Percentiles rank a stretch among this genome's conserved stretches.
Conservation (phyloP, 257 asterid genomes). For the Datura wrightii region DNA sequence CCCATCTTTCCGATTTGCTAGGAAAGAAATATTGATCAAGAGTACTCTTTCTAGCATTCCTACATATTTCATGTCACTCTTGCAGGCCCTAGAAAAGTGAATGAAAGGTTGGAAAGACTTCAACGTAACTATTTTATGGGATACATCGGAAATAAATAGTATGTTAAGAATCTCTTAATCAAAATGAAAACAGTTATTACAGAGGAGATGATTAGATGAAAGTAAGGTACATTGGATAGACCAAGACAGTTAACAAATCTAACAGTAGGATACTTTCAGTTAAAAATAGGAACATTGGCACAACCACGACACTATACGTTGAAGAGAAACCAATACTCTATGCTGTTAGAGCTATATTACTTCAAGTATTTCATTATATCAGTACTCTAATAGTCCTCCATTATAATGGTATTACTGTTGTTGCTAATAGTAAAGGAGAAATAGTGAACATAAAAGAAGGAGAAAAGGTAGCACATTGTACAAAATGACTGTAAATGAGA, state of each 20-base stretch:
- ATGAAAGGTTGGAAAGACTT: no score
- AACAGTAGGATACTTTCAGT: background rate
- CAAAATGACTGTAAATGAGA: background rate
- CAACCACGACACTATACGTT: background rate
- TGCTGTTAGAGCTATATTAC: background rate
- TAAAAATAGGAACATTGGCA: background rate
- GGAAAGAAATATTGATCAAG: no score
- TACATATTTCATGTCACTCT: no score
- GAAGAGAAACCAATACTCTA: background rate
- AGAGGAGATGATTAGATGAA: background rate
- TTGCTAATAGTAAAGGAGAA: constrained; percentile 16
- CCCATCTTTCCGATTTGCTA: background rate
- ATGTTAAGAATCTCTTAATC: background rate
- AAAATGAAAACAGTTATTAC: background rate
- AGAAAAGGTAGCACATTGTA: background rate
- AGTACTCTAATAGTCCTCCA: background rate
- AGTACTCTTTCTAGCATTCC: no score
- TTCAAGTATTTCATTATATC: constrained; percentile 10
- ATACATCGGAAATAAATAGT: background rate
- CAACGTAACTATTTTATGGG: no score
- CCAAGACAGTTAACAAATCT: constrained; percentile 2
- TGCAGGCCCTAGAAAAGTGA: no score
- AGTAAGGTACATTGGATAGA: background rate
- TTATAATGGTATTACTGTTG: background rate
- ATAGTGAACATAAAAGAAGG: constrained; percentile 2